Base-by-base conservation (phyloP, 345 rosid genomes). In the Citrus cavaleriei region DNA sequence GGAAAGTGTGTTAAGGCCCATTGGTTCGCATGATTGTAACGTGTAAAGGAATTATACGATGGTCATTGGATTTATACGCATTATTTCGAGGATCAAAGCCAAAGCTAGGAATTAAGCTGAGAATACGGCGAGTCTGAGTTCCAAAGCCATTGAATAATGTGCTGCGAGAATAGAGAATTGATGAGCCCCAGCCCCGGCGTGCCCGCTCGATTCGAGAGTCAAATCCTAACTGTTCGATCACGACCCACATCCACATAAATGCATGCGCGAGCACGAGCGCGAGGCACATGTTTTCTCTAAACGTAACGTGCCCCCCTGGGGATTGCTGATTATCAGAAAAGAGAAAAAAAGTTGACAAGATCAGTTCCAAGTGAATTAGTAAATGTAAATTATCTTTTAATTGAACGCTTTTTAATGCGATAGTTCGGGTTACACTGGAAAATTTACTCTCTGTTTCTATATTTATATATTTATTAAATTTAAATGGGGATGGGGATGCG, bases 171-270 rank as follows among this genome's bases (percentile, higher is more conserved):
- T 18, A 10, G 62, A 76, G 72, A 25, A 8, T 5, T n/a, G 37
- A 38, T 10, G n/a, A 30, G 58, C 42, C 38, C 40, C 62, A 46
- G 51, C 18, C 51, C 51, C 51, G 18, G 92, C 90, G 88, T 87
- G 88, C 86, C 86, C 84, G 42, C 87, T 87, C 88, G 86, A 82
- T 87, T 79, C 78, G 78, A 67, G 86, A 85, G 84, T 83, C 82
- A 27, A 42, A 67, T 81, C 65, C 64, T 1, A 13, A 55, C 90
- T 91, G 87, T 85, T 64, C 57, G 86, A 85, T 89, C 73, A 42
- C 24, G 70, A 78, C 70, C 76, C 77, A 12, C 77, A 84, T 89
- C 91, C 83, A 68, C 77, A 81, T 77, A 81, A 83, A 83, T 73
- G 79, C 81, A 79, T 72, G 87, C 82, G 78, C 68, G 28, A 78